Percentiles rank a stretch among this genome's conserved stretches.
These are phyloP conservation scores for Geoglossum cookeanum DNA, from an alignment of 2,329 filamentous ascomycete species.

Conservation along the genomic window DNA sequence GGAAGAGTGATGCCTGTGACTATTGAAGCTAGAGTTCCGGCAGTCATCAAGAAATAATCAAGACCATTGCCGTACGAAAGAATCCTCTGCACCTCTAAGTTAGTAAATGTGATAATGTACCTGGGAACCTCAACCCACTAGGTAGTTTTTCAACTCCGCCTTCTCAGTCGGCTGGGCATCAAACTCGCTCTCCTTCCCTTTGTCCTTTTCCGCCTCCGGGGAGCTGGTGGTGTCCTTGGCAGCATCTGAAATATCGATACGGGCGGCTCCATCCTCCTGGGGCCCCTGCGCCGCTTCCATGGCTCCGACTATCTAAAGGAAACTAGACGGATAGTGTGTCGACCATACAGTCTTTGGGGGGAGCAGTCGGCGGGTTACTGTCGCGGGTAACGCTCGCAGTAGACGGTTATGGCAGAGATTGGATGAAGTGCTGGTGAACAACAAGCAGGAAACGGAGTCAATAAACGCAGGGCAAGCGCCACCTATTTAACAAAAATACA, in stretches of 20 bases:
- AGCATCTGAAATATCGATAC: background rate
- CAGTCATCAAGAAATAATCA: background rate
- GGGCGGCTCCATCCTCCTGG: background rate
- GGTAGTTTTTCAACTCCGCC: background rate
- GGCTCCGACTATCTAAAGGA: background rate
- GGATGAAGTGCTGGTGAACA: too few species aligned
- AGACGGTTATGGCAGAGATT: too few species aligned
- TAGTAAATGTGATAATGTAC: background rate
- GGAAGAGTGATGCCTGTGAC: constrained; percentile 19
- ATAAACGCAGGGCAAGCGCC: too few species aligned
- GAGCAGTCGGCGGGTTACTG: too few species aligned
- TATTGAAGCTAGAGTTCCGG: background rate
- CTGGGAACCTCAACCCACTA: background rate
- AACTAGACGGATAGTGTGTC: background rate
- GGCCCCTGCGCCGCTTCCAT: background rate
- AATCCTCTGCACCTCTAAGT: background rate
- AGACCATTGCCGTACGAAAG: background rate
- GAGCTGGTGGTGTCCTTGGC: background rate
- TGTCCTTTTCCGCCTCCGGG: background rate
- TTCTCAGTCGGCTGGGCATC: background rate
- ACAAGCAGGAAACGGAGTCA: too few species aligned
- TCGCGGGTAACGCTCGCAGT: too few species aligned
- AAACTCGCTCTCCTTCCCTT: background rate
- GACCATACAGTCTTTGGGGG: too few species aligned
- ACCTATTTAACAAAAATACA: too few species aligned